Base-by-base conservation (phyloP, 2,329 filamentous ascomycete species). In the Beauveria asiatica region DNA sequence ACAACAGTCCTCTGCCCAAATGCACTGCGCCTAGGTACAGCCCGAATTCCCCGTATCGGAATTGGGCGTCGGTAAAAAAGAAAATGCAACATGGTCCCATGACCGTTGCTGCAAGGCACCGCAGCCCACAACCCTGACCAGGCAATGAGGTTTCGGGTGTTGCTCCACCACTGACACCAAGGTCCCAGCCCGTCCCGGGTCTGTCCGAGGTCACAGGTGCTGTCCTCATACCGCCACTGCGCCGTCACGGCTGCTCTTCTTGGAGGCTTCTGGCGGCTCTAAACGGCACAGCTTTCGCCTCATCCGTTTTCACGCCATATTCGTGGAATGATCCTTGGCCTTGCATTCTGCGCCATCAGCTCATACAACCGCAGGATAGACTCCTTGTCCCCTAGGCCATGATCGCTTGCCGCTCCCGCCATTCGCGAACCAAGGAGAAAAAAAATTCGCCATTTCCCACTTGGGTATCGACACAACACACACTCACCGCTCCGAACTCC, bases 31-130 rank as follows among this genome's bases (percentile, higher is more conserved):
- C n/a, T 13, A 13, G 49, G 23, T 30, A 6, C 19, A 21, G n/a
- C 44, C 44, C 44, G 10, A 45, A 23, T 45, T 5, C 4, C 33
- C 5, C 3, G 33, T 37, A 37, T 37, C 33, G 33, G 33, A 37
- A 33, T 21, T 33, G 23, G 41, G 30, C 23, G 33, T 57, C 54
- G 54, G 33, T 42, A 10, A 17, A 54, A 51, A 51, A 44, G 45
- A 57, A 51, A 44, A 33, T 21, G 37, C 39, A 42, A 11, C 1
- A 21, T 48, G 19, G 54, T 58, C 56, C 37, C 56, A 58, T 51
- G 46, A 58, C 56, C 33, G 13, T 25, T 48, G 56, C 39, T 58
- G 56, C 56, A 58, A 58, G 56, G 56, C 56, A 58, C 56, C 56
- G 21, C 55, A 44, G 11, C 33, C 45, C 45, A 50, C 21, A 16